Base-by-base conservation (phyloP, 495 filamentous ascomycete species). In the Annulohypoxylon moriforme region DNA sequence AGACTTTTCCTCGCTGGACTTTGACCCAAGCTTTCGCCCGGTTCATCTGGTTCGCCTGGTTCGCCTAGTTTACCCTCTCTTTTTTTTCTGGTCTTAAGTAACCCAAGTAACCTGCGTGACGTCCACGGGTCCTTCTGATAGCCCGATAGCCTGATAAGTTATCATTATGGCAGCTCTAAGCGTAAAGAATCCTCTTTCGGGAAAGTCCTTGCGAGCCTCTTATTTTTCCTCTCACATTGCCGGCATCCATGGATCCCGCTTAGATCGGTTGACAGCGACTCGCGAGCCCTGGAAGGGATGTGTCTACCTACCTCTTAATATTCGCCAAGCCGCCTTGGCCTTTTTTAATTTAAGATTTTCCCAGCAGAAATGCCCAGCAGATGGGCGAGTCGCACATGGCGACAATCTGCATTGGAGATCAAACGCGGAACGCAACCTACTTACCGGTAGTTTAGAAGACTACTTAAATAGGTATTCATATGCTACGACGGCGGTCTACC, bases 171-270 rank as follows among this genome's bases (percentile, higher is more conserved):
- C 14, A 69, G 55, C 58, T 73, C 66, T 69, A 67, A 69, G 71
- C 71, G 71, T 69, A 31, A 61, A 3, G 69, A 38, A 46, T 68
- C 68, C 24, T 70, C 24, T 24, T 69, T 77, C 55, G 44, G 76
- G 76, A 68, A 77, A 72, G 76, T 77, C 76, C 76, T 76, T 66
- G 76, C 76, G 76, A 72, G 27, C 69, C 56, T 47, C 44, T 63
- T 49, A 25, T 63, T 61, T 61, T 9, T 62, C 47, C n/a, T 49
- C 55, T 53, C 64, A 18, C 47, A 69, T 49, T 73, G 70, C 70
- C 70, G 70, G 49, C 56, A 65, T 69, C n/a, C n/a, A n/a, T n/a
- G n/a, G n/a, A n/a, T n/a, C 27, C 70, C 70, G 70, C 65, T 50
- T 58, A 20, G 53, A 22, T 68, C 60, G 40, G 64, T 73, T 64